A percentile compares a stretch with the other conserved stretches of the same genome.
Evolutionary conservation across 495 filamentous ascomycete species (phyloP).

Genomic region (Penicillium salamii): DNA sequence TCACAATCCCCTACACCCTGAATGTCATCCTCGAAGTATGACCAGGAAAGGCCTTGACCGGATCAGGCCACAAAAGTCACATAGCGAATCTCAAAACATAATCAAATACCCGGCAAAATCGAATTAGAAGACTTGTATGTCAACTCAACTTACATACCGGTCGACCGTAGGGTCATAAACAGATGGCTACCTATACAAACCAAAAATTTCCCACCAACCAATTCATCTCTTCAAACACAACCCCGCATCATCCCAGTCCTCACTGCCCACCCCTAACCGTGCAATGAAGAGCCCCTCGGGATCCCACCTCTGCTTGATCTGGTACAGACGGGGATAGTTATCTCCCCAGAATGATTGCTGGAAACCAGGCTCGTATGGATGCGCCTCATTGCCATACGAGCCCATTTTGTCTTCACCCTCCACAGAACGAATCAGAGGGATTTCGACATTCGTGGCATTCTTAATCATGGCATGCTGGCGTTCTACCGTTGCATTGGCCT

Average conservation of each 20-base stretch:
- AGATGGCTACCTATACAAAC: background rate
- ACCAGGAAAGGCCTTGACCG: background rate
- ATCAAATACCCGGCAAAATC: slow-evolving; percentile 1
- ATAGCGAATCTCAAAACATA: background rate
- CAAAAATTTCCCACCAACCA: background rate
- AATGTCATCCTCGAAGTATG: background rate
- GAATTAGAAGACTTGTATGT: background rate
- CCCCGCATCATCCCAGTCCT: slow-evolving; percentile 33
- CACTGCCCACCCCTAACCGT: slow-evolving; percentile 29
- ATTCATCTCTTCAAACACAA: slow-evolving; percentile 14
- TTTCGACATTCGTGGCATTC: slow-evolving; percentile 38
- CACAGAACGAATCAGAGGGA: slow-evolving; percentile 41
- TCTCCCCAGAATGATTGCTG: slow-evolving; percentile 49
- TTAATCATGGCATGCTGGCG: slow-evolving; percentile 30
- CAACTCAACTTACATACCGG: background rate
- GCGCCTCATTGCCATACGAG: slow-evolving; percentile 51
- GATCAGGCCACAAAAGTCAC: background rate
- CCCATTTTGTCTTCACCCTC: slow-evolving; percentile 32
- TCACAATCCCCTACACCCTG: background rate
- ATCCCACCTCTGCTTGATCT: slow-evolving; percentile 40
- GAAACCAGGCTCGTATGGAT: slow-evolving; percentile 44
- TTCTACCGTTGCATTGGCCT: slow-evolving; percentile 16
- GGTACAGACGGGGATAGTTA: slow-evolving; percentile 43
- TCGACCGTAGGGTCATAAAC: background rate
- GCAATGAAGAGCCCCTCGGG: slow-evolving; percentile 27